Evolutionary conservation across 2,329 filamentous ascomycete genomes (phyloP), one percentile per base, ranked within the genome.

Genomic region (Cladosporium phlei): DNA sequence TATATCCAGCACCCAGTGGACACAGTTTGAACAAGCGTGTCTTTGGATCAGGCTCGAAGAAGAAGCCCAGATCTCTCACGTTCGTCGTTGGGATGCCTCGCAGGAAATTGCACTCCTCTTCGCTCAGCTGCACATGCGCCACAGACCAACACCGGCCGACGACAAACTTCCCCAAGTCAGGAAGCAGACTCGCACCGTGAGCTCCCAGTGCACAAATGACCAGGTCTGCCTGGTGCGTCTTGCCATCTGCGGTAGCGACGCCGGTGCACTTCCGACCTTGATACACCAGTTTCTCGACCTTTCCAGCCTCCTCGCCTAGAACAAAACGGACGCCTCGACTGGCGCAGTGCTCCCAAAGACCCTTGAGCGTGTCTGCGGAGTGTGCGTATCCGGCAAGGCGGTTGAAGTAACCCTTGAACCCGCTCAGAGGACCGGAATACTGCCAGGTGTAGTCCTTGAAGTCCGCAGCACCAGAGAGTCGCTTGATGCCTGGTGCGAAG

Each of bases 11-110:
- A 2, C 78, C 78, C 59, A 76, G 71, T 0, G 78, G 77, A 53
- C 78, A 82, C 8, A 84, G 56, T 63, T 84, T 83, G 33, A 83
- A 63, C 4, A 82, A 60, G 17, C 73, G 71, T 0, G 78, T 82
- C 50, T 71, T 68, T 0, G 70, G 74, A 52, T 83, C 80, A 0
- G 80, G 79, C 59, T 83, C 80, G 48, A 83, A 83, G 63, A 81
- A 79, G 67, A 83, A 83, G 0, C 79, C 79, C 0, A 83, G 64
- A 50, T 83, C 80, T 2, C 80, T 72, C 1, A 75, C 74, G 43
- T 82, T 80, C 0, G 75, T 79, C 0, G 82, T 76, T 0, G 80
- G 80, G 9, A 83, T 78, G 2, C 76, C 76, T 2, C 74, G 71
- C 1, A 84, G 70, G 4, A 63, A 64, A 2, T 72, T 69, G 0